Base-by-base conservation (phyloP, 441 rosid species). In the Populus hybrid region DNA sequence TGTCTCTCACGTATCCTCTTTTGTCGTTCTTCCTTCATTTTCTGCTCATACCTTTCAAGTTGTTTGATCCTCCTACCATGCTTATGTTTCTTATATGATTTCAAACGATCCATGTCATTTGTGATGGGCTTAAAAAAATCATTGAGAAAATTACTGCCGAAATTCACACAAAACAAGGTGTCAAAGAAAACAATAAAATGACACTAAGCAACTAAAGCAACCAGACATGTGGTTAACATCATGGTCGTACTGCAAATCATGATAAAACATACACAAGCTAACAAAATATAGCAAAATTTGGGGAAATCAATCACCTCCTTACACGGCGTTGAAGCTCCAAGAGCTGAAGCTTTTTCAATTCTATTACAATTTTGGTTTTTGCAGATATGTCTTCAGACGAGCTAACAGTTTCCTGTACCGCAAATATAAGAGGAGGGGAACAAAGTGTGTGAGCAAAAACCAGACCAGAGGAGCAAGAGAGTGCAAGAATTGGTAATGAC, bases 1-100 rank as follows among this genome's bases (percentile, higher is more conserved):
- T 95, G 99, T 86, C 97, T 90, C 85, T 95, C 99, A 78, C 97
- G 97, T 70, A 93, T 93, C 85, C 99, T 91, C 92, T 90, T 95
- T 69, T 90, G 95, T 70, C 99, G 88, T 83, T 95, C 97, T 85
- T 95, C 99, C 89, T 93, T 93, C 98, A 93, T 93, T 86, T 90
- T 95, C 85, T 86, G 92, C 86, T 93, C 99, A 85, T 81, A 89
- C 80, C 78, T 93, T 84, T 95, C 99, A 70, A 95, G 92, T 77
- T 95, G 99, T 83, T 89, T 93, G 80, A 88, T 84, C 86, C 99
- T 90, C 87, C 99, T 89, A 69, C 99, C 99, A 79, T 95, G 99
- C 78, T 88, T 92, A 84, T 93, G 93, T 77, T 95, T 95, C 89
- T 95, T 95, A 76, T 70, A 95, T 69, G 91, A 85, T 83, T 90